These are phyloP conservation scores for Domatiomyces globalis DNA, from an alignment of 2,329 filamentous ascomycete species.

Conservation along the genomic window DNA sequence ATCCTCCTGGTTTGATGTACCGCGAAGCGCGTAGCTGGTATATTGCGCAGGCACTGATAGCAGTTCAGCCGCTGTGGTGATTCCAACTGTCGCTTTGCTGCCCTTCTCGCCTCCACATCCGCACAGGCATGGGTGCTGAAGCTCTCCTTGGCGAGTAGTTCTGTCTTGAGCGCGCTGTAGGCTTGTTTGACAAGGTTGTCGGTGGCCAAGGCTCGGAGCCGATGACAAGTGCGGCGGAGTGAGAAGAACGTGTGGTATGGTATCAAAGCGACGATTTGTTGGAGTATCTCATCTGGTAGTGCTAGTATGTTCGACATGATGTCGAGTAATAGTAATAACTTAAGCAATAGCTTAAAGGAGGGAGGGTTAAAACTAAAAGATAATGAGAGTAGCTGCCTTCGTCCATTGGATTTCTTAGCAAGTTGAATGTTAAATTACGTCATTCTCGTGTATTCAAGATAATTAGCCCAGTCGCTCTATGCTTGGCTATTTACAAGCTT, in stretches of 20 bases:
- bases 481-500: no score
- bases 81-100: background rate
- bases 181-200: background rate
- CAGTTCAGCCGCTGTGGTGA: conserved; percentile 6
- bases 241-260: conserved; percentile 4
- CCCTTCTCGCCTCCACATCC: conserved; percentile 1
- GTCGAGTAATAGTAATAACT: no score
- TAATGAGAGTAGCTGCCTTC: no score
- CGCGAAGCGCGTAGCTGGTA: conserved; percentile 9
- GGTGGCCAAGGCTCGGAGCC: background rate
- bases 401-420: no score
- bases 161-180: background rate
- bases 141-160: conserved; percentile 2
- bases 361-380: no score
- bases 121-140: conserved; percentile 1
- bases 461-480: no score
- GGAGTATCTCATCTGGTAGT: background rate
- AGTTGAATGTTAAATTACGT: no score
- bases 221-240: conserved; percentile 2
- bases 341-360: no score
- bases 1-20: conserved; percentile 9
- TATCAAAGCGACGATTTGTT: background rate
- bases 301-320: background rate
- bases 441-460: no score
- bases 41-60: conserved; percentile 15